Base-by-base conservation (phyloP, 2,329 filamentous ascomycete species). In the Diaporthe aspalathi region DNA sequence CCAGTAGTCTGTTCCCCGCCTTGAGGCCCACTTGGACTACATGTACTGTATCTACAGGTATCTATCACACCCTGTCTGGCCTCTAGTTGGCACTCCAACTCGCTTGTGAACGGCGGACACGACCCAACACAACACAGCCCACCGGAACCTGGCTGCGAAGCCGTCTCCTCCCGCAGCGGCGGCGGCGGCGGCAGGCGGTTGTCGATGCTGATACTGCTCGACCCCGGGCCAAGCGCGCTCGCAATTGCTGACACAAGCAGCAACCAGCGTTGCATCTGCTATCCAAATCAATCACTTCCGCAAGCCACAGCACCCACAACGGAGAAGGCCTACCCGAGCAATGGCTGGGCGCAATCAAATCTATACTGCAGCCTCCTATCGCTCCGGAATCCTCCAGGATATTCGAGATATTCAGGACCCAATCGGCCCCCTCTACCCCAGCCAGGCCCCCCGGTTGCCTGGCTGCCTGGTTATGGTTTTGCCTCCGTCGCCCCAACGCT, bases 1-100 rank as follows among this genome's bases (percentile, higher is more conserved):
- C 60, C 52, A 67, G 47, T 22, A 60, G 22, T 9, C 57, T 27
- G 12, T 45, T 56, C 62, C 71, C 67, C 68, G 52, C 67, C 68
- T 49, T 17, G 47, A 49, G 38, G n/a, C 47, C 50, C 67, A 63
- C 54, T 57, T 43, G 5, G 57, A 45, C 24, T 24, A 43, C 20
- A 5, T 40, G 35, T 49, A 27, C 47, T 16, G 22, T 27, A 27
- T 50, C 9, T 27, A 12, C 11, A 32, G 32, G 32, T 32, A 5
- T 32, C 32, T 32, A 24, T 24, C n/a, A 22, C 14, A 32, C 50
- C 12, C 17, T 53, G n/a, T 17, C 20, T 49, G n/a, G n/a, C n/a
- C n/a, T n/a, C n/a, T n/a, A n/a, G n/a, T n/a, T n/a, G n/a, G n/a
- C n/a, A n/a, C n/a, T n/a, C 11, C 14, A 49, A 12, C 29, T 20